Evolutionary conservation across 768 basidiomycete genomes (phyloP), one percentile per base, ranked within the genome.

Genomic region (Mrakia hoshinonis): DNA sequence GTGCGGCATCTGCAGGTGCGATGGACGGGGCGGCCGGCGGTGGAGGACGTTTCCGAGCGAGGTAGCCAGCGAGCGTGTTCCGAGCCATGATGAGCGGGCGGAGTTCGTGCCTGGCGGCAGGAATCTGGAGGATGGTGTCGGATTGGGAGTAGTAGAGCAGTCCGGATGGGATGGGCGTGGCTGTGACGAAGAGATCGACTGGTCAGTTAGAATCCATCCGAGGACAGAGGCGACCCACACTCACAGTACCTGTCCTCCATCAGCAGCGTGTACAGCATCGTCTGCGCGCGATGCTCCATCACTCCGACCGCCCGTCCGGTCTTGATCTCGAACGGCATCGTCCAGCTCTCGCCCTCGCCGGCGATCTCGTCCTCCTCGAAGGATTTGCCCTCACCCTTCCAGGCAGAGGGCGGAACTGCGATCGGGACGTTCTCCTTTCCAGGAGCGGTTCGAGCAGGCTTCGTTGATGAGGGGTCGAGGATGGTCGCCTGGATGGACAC

Each of bases 271-370:
- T 99, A 99, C 4, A 99, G 81, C 88, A 97, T 93, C 0, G 96
- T 99, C 80, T 99, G 96, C 0, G 96, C 96, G 47, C 96, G 89
- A 79, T 98, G 95, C 74, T 95, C 92, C 86, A 93, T 87, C 1
- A 85, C 84, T 0, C 86, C 88, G 10, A 85, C 81, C 0, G 88
- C 81, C 38, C 89, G 84, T 1, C 96, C 96, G 0, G 96, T 99
- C 81, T 99, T 99, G 81, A 99, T 91, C 79, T 99, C 96, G 67
- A 99, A 87, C 0, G 95, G 95, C 75, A 88, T 83, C 0, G 87
- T 76, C 60, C 72, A 75, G 31, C 58, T 63, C 43, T 61, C 34
- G 9, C 39, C 43, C 24, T 51, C 63, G 26, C 26, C 38, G 12
- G 12, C n/a, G 2, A 13, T 4, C 34, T n/a, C 74, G 83, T 0